Conservation (phyloP, 1,139 yeast species). For the Candida albicans region DNA sequence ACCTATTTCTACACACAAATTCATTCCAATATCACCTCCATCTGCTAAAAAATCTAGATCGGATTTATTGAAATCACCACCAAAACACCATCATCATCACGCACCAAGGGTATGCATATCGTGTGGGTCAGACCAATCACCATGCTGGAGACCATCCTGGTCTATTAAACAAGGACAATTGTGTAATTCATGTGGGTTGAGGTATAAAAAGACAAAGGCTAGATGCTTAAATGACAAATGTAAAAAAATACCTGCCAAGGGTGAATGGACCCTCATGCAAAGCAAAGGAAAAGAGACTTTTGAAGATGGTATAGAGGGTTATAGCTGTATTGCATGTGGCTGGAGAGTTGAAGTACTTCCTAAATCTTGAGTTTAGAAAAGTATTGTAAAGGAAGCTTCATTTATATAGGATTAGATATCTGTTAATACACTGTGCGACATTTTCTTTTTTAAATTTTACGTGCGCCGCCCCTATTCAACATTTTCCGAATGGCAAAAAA, state of each 20-base stretch:
- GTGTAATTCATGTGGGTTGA: slow-evolving; percentile 93
- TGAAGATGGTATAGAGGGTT: slow-evolving; percentile 48
- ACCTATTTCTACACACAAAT: slow-evolving; percentile 24
- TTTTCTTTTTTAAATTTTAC: background rate
- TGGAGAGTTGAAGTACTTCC: slow-evolving; percentile 40
- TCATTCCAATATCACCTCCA: slow-evolving; percentile 49
- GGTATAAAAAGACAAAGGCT: slow-evolving; percentile 92
- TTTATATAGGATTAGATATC: too few species aligned
- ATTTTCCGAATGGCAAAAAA: background rate
- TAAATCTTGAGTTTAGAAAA: slow-evolving; percentile 4
- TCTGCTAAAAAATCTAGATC: slow-evolving; percentile 29
- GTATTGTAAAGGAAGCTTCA: background rate
- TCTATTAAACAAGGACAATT: slow-evolving; percentile 83
- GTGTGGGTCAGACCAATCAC: slow-evolving; percentile 88
- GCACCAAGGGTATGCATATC: slow-evolving; percentile 72
- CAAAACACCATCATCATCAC: slow-evolving; percentile 21
- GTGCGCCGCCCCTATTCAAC: background rate
- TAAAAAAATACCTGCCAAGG: slow-evolving; percentile 90
- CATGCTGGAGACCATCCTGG: slow-evolving; percentile 99
- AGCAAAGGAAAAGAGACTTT: slow-evolving; percentile 52
- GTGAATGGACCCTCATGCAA: slow-evolving; percentile 92
- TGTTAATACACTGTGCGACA: background rate
- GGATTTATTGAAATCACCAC: slow-evolving; percentile 39
- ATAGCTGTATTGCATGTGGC: slow-evolving; percentile 70
- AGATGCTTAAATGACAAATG: slow-evolving; percentile 77